Conservation (phyloP, 2,329 filamentous ascomycete genomes). For the Neopestalotiopsis rosae region DNA sequence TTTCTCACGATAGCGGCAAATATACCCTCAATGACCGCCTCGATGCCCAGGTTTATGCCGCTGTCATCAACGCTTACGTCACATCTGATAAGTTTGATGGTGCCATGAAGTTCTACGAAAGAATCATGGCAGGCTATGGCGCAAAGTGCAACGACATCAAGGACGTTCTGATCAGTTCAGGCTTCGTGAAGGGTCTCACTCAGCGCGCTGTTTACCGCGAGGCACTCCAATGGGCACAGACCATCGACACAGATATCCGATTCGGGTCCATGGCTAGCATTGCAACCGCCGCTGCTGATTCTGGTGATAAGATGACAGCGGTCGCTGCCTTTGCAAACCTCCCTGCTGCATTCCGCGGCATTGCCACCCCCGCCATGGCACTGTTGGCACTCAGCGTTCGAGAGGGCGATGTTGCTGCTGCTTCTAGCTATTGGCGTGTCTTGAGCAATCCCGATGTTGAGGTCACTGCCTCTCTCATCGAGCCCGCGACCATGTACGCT, state of each 20-base stretch:
- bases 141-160: conserved; percentile 68
- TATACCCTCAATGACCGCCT: conserved; percentile 72
- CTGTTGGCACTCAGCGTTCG: conserved; percentile 88
- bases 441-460: conserved; percentile 67
- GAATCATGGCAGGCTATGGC: conserved; percentile 70
- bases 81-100: conserved; percentile 80
- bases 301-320: conserved; percentile 72
- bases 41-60: conserved; percentile 85
- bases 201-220: conserved; percentile 72
- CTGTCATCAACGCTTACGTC: conserved; percentile 90
- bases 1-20: conserved; percentile 79
- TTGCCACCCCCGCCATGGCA: conserved; percentile 71
- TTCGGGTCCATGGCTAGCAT: conserved; percentile 73
- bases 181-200: conserved; percentile 80
- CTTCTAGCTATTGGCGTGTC: conserved; percentile 80
- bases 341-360: conserved; percentile 52
- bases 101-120: conserved; percentile 84
- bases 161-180: conserved; percentile 72
- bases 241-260: conserved; percentile 64
- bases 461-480: conserved; percentile 72
- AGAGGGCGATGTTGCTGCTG: conserved; percentile 76
- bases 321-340: conserved; percentile 68
- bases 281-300: conserved; percentile 80
- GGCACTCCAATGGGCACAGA: conserved; percentile 75
- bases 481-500: conserved; percentile 89